phyloP scores from a whole-genome alignment of 1,139 yeast species.

The Diutina ranongensis region DNA sequence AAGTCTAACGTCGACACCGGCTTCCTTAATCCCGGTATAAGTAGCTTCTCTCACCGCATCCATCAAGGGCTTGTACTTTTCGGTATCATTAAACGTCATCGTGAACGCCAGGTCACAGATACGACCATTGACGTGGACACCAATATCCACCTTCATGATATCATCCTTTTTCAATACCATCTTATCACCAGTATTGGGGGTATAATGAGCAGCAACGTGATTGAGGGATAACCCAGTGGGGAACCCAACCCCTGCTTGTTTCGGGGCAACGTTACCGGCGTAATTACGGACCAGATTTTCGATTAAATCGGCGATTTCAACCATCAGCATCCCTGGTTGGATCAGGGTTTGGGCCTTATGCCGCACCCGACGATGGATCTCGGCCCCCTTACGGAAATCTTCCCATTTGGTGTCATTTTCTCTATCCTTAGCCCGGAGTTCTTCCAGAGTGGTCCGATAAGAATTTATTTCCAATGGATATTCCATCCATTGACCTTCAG shows the following conservation, averaged over 20 bases:
- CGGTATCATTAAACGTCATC: conserved; percentile 59
- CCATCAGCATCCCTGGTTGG: conserved; percentile 88
- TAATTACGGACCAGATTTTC: conserved; percentile 76
- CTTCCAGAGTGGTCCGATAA: conserved; percentile 77
- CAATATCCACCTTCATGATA: conserved; percentile 94
- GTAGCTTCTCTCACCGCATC: conserved; percentile 89
- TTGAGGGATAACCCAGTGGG: conserved; percentile 94
- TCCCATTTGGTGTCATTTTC: conserved; percentile 59
- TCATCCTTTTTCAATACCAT: conserved; percentile 72
- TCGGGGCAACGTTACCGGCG: conserved; percentile 53
- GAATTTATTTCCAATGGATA: conserved; percentile 62
- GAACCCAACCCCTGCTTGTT: conserved; percentile 83
- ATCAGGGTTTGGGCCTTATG: conserved; percentile 62
- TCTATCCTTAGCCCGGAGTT: conserved; percentile 67
- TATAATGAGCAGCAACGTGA: conserved; percentile 95
- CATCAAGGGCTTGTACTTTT: conserved; percentile 67
- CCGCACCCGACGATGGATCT: conserved; percentile 86
- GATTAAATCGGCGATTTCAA: conserved; percentile 78
- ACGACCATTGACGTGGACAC: conserved; percentile 94
- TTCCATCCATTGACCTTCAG: conserved; percentile 82
- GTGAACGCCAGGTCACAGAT: conserved; percentile 96
- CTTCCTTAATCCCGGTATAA: conserved; percentile 80
- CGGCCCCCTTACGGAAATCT: conserved; percentile 92
- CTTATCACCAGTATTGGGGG: conserved; percentile 93
- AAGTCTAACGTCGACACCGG: conserved; percentile 92